Evolutionary conservation across 2,329 filamentous ascomycete species (phyloP).

Genomic region (Cladosporium sp.): DNA sequence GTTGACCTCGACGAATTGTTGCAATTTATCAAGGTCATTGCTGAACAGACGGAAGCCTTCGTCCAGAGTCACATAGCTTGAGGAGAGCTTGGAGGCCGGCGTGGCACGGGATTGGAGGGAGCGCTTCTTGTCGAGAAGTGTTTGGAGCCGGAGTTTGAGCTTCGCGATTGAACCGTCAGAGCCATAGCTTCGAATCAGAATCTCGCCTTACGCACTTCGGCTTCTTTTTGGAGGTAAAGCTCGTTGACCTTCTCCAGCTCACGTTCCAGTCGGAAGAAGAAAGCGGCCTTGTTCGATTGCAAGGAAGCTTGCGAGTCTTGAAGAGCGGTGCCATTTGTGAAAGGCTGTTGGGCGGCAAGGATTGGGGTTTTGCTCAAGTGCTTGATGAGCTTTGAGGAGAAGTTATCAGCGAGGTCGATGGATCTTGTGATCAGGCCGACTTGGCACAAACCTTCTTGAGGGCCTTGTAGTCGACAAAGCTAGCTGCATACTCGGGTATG

Average conservation of each 20-base stretch:
- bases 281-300: slow-evolving; percentile 95
- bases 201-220: slow-evolving; percentile 63
- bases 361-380: slow-evolving; percentile 90
- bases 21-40: slow-evolving; percentile 88
- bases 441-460: slow-evolving; percentile 79
- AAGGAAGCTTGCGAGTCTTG: slow-evolving; percentile 80
- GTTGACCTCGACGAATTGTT: slow-evolving; percentile 98
- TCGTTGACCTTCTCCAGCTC: slow-evolving; percentile 98
- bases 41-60: slow-evolving; percentile 98
- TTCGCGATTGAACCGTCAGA: slow-evolving; percentile 35
- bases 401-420: background rate
- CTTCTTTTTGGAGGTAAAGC: slow-evolving; percentile 97
- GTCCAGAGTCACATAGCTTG: slow-evolving; percentile 89
- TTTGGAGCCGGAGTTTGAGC: slow-evolving; percentile 90
- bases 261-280: slow-evolving; percentile 96
- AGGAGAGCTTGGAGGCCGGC: slow-evolving; percentile 77
- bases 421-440: background rate
- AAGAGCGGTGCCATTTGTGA: slow-evolving; percentile 35
- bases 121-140: slow-evolving; percentile 90
- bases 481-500: slow-evolving; percentile 97
- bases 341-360: slow-evolving; percentile 70
- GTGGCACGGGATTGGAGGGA: slow-evolving; percentile 71
- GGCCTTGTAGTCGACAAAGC: slow-evolving; percentile 99
- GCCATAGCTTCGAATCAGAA: background rate
- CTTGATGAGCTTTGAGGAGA: slow-evolving; percentile 75